These are phyloP conservation scores for Cicer cuneatum DNA, from an alignment of 306 rosid species.

Conservation along the genomic window DNA sequence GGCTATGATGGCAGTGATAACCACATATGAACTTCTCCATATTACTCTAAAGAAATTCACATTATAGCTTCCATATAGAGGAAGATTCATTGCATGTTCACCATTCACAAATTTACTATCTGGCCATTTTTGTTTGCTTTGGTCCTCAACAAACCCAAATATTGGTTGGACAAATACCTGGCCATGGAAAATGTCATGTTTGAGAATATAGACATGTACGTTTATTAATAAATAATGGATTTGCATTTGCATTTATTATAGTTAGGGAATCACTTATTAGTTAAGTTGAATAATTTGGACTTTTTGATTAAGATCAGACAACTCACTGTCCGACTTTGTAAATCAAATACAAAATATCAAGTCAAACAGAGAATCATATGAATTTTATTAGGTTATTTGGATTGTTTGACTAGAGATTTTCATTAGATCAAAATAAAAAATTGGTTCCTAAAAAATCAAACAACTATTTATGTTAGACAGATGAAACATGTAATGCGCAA, in stretches of 20 bases:
- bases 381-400: no score
- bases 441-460: no score
- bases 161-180: constrained; percentile 93
- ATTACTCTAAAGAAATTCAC: constrained; percentile 70
- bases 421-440: no score
- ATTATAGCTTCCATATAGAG: constrained; percentile 51
- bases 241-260: no score
- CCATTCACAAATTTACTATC: constrained; percentile 66
- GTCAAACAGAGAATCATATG: not conserved
- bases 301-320: not conserved
- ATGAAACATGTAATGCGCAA: no score
- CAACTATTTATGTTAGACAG: not conserved
- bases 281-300: not conserved
- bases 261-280: not conserved
- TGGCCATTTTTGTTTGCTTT: constrained; percentile 61
- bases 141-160: constrained; percentile 69
- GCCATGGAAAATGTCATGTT: not conserved
- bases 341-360: not conserved
- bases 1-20: constrained; percentile 73
- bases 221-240: no score
- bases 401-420: no score
- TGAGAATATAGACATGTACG: not conserved
- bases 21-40: constrained; percentile 83
- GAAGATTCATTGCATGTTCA: constrained; percentile 63
- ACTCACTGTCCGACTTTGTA: not conserved